These are phyloP conservation scores for Akebia trifoliata DNA, from an alignment of 164 flowering plant genomes.

Conservation along the genomic window DNA sequence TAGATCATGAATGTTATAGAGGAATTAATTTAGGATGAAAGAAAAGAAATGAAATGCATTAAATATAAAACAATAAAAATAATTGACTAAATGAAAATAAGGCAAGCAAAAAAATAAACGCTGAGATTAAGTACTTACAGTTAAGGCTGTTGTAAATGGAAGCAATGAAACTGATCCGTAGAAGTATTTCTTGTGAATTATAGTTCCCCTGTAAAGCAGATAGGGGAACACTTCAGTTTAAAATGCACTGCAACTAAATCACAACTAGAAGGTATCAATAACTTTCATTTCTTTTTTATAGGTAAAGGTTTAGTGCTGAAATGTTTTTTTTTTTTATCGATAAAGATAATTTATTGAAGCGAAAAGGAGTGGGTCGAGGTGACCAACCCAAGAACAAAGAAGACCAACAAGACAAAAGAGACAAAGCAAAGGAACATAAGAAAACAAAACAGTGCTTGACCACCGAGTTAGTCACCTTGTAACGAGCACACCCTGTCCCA, in stretches of 20 bases:
- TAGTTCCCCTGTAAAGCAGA: conserved; percentile 59
- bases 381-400: no score
- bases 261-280: conserved; percentile 10
- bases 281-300: conserved; percentile 6
- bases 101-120: neutral
- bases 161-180: conserved; percentile 85
- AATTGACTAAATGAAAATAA: neutral
- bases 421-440: no score
- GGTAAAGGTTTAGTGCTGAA: no score
- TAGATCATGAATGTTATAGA: neutral
- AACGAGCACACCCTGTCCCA: no score
- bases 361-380: no score
- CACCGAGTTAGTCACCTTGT: no score
- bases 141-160: conserved; percentile 64
- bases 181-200: conserved; percentile 67
- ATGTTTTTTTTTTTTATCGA: no score
- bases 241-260: conserved; percentile 8
- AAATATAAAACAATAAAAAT: neutral
- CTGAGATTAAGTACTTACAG: conserved; percentile 38
- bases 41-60: neutral
- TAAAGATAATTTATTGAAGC: no score
- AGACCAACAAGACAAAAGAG: no score
- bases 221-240: conserved; percentile 17
- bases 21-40: neutral
- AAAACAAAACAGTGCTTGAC: no score